Conservation (phyloP, 495 filamentous ascomycete species). For the Neurospora africana region DNA sequence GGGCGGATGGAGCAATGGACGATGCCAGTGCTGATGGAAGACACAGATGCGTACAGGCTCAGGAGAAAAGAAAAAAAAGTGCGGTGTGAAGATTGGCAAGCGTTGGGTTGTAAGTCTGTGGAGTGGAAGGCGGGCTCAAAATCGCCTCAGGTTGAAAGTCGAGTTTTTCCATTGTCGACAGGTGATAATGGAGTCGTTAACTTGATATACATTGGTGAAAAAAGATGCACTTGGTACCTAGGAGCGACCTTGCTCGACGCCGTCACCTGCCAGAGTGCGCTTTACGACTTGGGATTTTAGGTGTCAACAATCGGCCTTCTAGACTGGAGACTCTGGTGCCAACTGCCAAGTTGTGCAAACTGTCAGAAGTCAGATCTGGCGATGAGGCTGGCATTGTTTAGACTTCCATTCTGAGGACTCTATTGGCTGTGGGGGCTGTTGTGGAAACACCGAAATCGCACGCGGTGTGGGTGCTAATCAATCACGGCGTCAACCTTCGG, state of each 20-base stretch:
- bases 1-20: conserved; percentile 2
- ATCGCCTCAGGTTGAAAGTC: not conserved
- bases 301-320: not conserved
- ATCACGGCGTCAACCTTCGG: not conserved
- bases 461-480: conserved; percentile 6
- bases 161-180: not conserved
- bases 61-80: not conserved
- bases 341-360: not conserved
- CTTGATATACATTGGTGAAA: not conserved
- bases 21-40: not conserved
- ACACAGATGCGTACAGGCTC: not conserved
- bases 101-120: not conserved
- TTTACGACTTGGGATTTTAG: not conserved
- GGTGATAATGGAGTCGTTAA: not conserved
- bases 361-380: not conserved
- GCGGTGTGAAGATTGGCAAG: conserved; percentile 1
- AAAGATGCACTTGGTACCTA: not conserved
- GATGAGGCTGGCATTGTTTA: not conserved
- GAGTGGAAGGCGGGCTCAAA: not conserved
- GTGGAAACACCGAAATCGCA: not conserved
- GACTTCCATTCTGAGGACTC: not conserved
- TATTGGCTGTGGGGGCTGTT: not conserved
- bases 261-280: not conserved
- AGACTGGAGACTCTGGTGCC: not conserved
- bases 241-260: not conserved